Conservation (phyloP, 2,329 filamentous ascomycete species). For the Salinomyces thailandicus region DNA sequence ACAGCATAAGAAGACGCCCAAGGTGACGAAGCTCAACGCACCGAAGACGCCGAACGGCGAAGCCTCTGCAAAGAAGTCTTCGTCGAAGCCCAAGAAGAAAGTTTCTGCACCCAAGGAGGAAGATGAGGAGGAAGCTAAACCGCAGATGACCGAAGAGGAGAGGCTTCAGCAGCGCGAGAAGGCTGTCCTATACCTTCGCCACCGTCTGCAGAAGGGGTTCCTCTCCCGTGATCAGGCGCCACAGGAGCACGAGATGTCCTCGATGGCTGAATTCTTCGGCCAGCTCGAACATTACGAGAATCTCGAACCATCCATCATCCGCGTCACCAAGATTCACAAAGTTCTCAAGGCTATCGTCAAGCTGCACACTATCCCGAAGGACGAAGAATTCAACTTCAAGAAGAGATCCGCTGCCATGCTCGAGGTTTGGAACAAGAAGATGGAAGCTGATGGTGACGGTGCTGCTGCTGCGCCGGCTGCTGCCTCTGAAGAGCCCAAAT, state of each 20-base stretch:
- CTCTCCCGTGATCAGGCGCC: slow-evolving; percentile 73
- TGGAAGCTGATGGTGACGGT: slow-evolving; percentile 36
- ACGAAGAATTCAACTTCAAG: slow-evolving; percentile 86
- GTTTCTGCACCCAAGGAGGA: slow-evolving; percentile 39
- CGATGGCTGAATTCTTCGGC: slow-evolving; percentile 64
- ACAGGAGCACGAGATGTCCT: slow-evolving; percentile 73
- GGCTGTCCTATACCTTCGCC: slow-evolving; percentile 79
- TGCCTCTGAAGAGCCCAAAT: slow-evolving; percentile 27
- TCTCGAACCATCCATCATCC: slow-evolving; percentile 80
- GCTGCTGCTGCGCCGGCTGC: slow-evolving; percentile 14
- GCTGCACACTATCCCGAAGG: slow-evolving; percentile 71
- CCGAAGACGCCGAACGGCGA: slow-evolving; percentile 31
- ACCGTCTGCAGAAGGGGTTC: slow-evolving; percentile 91
- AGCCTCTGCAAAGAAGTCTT: slow-evolving; percentile 26
- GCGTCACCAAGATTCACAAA: slow-evolving; percentile 94
- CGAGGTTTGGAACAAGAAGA: slow-evolving; percentile 78
- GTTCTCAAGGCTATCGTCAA: slow-evolving; percentile 92
- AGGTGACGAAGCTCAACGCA: slow-evolving; percentile 38
- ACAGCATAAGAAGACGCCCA: slow-evolving; percentile 41
- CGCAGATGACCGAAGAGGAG: slow-evolving; percentile 45
- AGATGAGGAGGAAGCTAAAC: slow-evolving; percentile 49
- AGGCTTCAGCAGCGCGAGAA: slow-evolving; percentile 49
- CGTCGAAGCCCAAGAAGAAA: slow-evolving; percentile 50
- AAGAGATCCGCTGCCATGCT: slow-evolving; percentile 67
- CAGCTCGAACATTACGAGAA: slow-evolving; percentile 74